Evolutionary conservation across 768 basidiomycete genomes (phyloP), one percentile per base, ranked within the genome.

Genomic region (Leucogyrophana mollusca): DNA sequence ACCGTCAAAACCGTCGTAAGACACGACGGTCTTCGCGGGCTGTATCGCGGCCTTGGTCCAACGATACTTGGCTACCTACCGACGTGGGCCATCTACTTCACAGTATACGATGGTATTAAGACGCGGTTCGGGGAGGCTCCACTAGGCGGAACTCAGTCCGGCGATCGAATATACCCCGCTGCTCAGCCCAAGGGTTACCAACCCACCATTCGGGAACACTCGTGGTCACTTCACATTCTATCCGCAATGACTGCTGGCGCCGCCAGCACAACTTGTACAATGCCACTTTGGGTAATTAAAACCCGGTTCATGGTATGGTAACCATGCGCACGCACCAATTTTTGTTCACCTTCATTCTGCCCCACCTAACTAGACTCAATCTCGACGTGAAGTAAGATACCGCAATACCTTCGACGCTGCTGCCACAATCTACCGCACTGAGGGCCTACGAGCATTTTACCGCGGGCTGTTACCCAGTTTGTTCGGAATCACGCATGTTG

Each of bases 31-130:
- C 53, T 96, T 42, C 82, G 87, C 45, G 96, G 96, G 11, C 73
- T 97, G 50, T 99, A 99, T 69, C 83, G 96, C 34, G 96, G 96
- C n/a, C 78, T 99, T 16, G 94, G 95, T 16, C 96, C 96, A 11
- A 99, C 96, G 16, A 79, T 99, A 46, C 77, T 94, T 7, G 96
- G 96, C 11, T 98, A 99, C 70, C 80, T 98, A 33, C 96, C 96
- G 17, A 98, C 95, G 2, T 98, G 94, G 96, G 96, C 94, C 20
- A 98, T 98, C 56, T 98, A 97, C 66, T 98, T 98, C 66, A 84
- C 93, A 17, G 92, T 98, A 20, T 98, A 98, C 69, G 96, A 99
- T 70, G 83, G 88, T 49, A 89, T 97, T 69, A 98, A 98, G 75
- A 79, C 78, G 11, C 70, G 74, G 39, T 88, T 92, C 61, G 90